Evolutionary conservation across 176 grass and related monocot species (phyloP).

Genomic region (Eragrostis curvula): DNA sequence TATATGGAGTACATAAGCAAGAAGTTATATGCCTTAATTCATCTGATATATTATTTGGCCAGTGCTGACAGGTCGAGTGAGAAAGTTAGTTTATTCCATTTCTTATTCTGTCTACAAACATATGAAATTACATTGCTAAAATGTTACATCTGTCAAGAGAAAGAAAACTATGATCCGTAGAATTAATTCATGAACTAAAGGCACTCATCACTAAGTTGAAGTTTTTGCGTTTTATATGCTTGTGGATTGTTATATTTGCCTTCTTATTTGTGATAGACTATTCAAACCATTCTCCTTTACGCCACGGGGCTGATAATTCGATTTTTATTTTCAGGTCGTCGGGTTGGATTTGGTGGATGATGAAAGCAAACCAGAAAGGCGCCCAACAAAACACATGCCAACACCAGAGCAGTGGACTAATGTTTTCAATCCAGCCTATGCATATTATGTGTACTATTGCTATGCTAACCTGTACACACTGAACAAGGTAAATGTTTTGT

Average conservation of each 20-base stretch:
- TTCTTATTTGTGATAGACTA: constrained; percentile 7
- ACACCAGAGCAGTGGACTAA: constrained; percentile 93
- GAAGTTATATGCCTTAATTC: background rate
- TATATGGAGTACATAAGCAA: constrained; percentile 15
- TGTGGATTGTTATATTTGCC: background rate
- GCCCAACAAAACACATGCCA: constrained; percentile 93
- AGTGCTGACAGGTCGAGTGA: background rate
- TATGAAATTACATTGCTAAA: background rate
- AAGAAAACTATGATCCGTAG: background rate
- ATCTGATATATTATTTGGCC: background rate
- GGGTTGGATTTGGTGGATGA: constrained; percentile 99
- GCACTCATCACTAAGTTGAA: background rate
- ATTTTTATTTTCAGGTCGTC: constrained; percentile 64
- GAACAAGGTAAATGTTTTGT: constrained; percentile 70
- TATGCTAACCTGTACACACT: constrained; percentile 91
- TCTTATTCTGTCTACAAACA: constrained; percentile 13
- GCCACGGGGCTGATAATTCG: background rate
- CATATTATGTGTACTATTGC: constrained; percentile 96
- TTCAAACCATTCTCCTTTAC: background rate
- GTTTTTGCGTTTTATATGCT: background rate
- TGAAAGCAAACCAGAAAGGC: constrained; percentile 99
- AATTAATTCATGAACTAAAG: background rate
- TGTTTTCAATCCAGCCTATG: constrained; percentile 91
- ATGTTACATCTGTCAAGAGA: background rate
- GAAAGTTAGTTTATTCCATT: background rate